Evolutionary conservation across 768 basidiomycete genomes (phyloP), one percentile per base, ranked within the genome.

Genomic region (Tylopilus plumbeoviolaceoides): DNA sequence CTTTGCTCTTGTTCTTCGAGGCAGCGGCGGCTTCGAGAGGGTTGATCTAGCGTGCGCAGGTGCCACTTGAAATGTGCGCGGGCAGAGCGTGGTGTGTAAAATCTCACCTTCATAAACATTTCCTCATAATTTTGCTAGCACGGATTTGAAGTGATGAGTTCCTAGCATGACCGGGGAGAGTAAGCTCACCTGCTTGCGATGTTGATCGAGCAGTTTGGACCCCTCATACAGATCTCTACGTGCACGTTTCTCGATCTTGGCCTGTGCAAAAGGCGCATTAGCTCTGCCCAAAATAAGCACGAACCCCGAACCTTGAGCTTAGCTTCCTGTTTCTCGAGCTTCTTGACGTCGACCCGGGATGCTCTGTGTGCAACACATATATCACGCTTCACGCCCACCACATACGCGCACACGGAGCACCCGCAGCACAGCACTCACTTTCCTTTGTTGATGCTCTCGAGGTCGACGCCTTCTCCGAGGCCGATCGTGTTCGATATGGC

Each of bases 191-290:
- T 94, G 92, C 73, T 93, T 94, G 69, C 86, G 83, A 70, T 91
- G 86, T 59, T 92, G 86, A 64, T 97, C 93, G 50, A 99, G 78
- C 30, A 99, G 75, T 70, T 97, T 98, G 8, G 92, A 95, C 8
- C 97, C 95, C 66, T 98, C 95, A 67, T 97, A 99, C 35, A 97
- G 78, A 72, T 92, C 90, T 59, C 89, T 75, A 50, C 85, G 81
- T 3, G 91, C 77, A n/a, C 97, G 82, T 72, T 98, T 99, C 72
- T 98, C 94, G 59, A 98, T 95, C 72, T 99, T 99, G 27, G 93
- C 93, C 89, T 91, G 39, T 48, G 51, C 47, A 28, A 21, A 14
- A 30, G 17, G 40, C 9, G 18, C 36, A 12, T 61, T 30, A 55
- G 25, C 33, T n/a, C 12, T 15, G 11, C 12, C 20, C 33, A 14